Conservation (phyloP, 441 rosid species). For the Theobroma grandiflorum region DNA sequence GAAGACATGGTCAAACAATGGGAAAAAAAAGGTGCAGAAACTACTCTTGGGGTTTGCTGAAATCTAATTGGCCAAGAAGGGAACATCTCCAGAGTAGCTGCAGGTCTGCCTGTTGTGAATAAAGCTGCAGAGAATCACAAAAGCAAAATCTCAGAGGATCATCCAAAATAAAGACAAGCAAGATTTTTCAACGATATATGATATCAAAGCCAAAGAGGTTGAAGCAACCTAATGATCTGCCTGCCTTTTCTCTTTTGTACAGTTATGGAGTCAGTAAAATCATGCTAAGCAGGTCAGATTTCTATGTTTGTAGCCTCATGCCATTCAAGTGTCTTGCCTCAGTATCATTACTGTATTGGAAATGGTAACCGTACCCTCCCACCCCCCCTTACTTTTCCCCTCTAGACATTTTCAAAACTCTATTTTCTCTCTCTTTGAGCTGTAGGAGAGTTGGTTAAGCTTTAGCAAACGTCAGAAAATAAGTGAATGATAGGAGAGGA, state of each 20-base stretch:
- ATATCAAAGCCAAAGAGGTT: conserved; percentile 19
- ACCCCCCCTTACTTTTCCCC: conserved; percentile 44
- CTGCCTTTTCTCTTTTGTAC: conserved; percentile 36
- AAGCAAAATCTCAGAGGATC: conserved; percentile 54
- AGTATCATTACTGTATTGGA: conserved; percentile 68
- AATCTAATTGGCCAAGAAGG: conserved; percentile 99
- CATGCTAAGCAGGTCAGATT: conserved; percentile 55
- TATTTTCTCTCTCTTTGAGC: conserved; percentile 30
- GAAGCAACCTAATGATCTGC: conserved; percentile 38
- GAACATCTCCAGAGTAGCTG: conserved; percentile 99
- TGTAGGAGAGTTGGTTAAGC: conserved; percentile 53
- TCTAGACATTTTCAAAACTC: conserved; percentile 52
- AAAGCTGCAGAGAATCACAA: conserved; percentile 78
- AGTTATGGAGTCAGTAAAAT: conserved; percentile 63
- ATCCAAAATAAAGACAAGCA: conserved; percentile 22
- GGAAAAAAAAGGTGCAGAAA: conserved; percentile 49
- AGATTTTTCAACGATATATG: conserved; percentile 22
- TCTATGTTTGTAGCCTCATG: conserved; percentile 73
- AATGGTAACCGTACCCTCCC: conserved; percentile 51
- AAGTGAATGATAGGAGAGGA: conserved; percentile 28
- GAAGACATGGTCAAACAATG: conserved; percentile 64
- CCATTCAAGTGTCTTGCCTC: conserved; percentile 64
- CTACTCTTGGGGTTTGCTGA: conserved; percentile 88
- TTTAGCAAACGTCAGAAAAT: conserved; percentile 70
- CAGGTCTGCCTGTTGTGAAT: conserved; percentile 79